A percentile compares a stretch with the other conserved stretches of the same genome.
Evolutionary conservation across 108 stramenopile genomes (phyloP).

Genomic region (Bacterosira constricta): DNA sequence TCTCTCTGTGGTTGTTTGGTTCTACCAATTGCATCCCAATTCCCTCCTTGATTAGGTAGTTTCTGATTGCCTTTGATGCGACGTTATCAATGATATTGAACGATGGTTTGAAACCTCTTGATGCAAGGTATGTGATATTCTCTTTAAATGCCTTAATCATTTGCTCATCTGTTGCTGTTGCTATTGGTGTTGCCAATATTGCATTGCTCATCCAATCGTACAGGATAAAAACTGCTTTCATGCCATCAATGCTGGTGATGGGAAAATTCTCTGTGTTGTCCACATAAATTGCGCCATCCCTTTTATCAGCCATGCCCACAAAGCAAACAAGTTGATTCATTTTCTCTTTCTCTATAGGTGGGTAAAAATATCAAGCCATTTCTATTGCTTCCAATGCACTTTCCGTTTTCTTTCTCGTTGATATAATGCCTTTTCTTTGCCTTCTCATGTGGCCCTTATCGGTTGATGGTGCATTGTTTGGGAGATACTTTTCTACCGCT

Average conservation of each 20-base stretch:
- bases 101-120: too few species aligned
- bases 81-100: too few species aligned
- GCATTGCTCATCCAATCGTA: slow-evolving; percentile 44
- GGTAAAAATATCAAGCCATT: not conserved
- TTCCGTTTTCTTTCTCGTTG: not conserved
- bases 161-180: not conserved
- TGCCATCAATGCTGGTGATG: slow-evolving; percentile 16
- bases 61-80: not conserved
- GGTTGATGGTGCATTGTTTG: not conserved
- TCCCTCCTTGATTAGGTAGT: not conserved
- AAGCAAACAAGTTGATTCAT: not conserved
- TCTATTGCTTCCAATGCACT: not conserved
- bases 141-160: not conserved
- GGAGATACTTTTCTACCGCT: not conserved
- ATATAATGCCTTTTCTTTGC: not conserved
- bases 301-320: not conserved
- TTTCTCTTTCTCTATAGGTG: not conserved
- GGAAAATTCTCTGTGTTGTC: slow-evolving; percentile 29
- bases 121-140: not conserved
- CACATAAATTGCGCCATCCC: not conserved
- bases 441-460: not conserved
- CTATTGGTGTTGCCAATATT: slow-evolving; percentile 30
- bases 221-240: slow-evolving; percentile 26
- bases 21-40: slow-evolving; percentile 3
- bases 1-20: slow-evolving; percentile 15